phyloP scores from a whole-genome alignment of 2,329 filamentous ascomycete species.

The Exutisphaerella laricina region DNA sequence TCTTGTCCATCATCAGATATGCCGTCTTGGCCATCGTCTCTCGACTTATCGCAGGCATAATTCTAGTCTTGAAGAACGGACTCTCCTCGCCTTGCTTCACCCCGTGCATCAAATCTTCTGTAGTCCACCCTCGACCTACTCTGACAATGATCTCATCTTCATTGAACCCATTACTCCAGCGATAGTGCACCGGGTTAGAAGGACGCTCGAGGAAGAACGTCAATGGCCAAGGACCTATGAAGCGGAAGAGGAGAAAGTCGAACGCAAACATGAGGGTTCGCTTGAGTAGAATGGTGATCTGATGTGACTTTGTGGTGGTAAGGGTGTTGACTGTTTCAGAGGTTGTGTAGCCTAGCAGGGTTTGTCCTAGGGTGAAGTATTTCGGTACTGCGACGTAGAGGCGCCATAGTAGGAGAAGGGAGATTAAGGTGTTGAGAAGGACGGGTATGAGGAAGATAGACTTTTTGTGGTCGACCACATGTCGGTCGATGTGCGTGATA shows the following conservation, averaged over 20 bases:
- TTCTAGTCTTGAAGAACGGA: slow-evolving; percentile 53
- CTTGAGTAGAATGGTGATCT: slow-evolving; percentile 52
- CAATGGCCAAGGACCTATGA: slow-evolving; percentile 44
- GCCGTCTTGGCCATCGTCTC: slow-evolving; percentile 72
- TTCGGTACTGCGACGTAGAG: slow-evolving; percentile 63
- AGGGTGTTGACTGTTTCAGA: slow-evolving; percentile 59
- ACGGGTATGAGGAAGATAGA: slow-evolving; percentile 78
- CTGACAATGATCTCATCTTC: slow-evolving; percentile 75
- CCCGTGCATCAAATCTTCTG: slow-evolving; percentile 49
- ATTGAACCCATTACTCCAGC: slow-evolving; percentile 69
- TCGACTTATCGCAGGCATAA: slow-evolving; percentile 64
- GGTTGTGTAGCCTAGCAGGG: slow-evolving; percentile 61
- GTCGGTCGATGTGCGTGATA: slow-evolving; percentile 74
- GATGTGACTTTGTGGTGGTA: slow-evolving; percentile 51
- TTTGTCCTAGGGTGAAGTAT: slow-evolving; percentile 63
- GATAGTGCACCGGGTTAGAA: slow-evolving; percentile 64
- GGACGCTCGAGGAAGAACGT: slow-evolving; percentile 56
- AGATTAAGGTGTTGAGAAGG: slow-evolving; percentile 66
- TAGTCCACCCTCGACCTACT: slow-evolving; percentile 68
- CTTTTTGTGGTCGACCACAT: slow-evolving; percentile 65
- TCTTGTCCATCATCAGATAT: slow-evolving; percentile 74
- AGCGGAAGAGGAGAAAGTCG: slow-evolving; percentile 57
- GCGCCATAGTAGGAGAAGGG: slow-evolving; percentile 60
- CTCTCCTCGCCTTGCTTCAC: slow-evolving; percentile 50
- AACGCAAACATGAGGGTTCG: slow-evolving; percentile 63